phyloP scores from a whole-genome alignment of 2,329 filamentous ascomycete species.

The Exophiala calicioides region DNA sequence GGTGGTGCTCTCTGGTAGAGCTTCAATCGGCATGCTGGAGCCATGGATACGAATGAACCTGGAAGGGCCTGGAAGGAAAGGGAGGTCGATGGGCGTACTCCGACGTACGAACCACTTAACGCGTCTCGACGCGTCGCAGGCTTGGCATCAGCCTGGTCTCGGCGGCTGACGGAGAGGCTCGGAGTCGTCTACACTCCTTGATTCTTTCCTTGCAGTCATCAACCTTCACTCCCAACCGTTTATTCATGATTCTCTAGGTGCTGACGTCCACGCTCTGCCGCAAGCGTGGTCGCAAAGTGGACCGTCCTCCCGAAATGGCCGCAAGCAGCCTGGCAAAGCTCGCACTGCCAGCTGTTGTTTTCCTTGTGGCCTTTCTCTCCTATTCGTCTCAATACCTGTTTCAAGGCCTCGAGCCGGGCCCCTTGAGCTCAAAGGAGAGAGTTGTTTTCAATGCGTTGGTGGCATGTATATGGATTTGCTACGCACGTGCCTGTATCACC shows the following conservation, averaged over 20 bases:
- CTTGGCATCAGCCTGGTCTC: neutral
- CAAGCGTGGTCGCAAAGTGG: too few relatives aligned
- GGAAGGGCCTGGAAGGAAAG: neutral
- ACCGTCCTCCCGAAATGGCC: too few relatives aligned
- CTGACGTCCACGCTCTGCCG: too few relatives aligned
- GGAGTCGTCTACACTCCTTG: too few relatives aligned
- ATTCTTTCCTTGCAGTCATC: too few relatives aligned
- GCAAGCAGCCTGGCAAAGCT: too few relatives aligned
- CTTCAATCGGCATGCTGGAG: conserved; percentile 47
- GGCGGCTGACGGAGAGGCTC: too few relatives aligned
- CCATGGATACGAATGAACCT: conserved; percentile 7
- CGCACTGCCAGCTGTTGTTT: conserved; percentile 56
- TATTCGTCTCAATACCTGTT: conserved; percentile 64
- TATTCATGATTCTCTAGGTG: too few relatives aligned
- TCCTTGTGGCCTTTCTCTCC: conserved; percentile 60
- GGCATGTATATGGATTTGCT: conserved; percentile 58
- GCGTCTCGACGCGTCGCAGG: conserved; percentile 3
- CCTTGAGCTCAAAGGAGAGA: conserved; percentile 50
- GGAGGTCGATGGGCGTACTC: too few relatives aligned
- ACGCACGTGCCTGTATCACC: conserved; percentile 59
- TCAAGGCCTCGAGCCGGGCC: conserved; percentile 52
- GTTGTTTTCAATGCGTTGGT: conserved; percentile 55
- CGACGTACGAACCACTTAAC: neutral
- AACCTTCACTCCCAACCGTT: too few relatives aligned
- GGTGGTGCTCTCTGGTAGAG: conserved; percentile 45